Evolutionary conservation across 352 stramenopile species (phyloP).

Genomic region (Globisporangium mamillatum): DNA sequence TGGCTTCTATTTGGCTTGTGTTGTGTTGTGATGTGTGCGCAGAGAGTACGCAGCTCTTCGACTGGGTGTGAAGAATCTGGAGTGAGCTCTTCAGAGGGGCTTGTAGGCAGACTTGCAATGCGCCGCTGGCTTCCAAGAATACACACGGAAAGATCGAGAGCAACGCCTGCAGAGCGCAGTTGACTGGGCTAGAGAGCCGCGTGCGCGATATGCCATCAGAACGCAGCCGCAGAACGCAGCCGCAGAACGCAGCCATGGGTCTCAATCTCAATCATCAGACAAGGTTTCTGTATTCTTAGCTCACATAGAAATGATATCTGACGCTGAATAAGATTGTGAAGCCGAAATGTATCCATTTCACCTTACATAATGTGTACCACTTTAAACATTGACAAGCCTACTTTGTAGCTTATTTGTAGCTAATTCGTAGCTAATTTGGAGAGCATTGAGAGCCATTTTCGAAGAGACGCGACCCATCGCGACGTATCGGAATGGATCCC

Average conservation of each 20-base stretch:
- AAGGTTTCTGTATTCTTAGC: constrained; percentile 8
- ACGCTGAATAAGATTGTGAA: constrained; percentile 8
- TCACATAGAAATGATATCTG: not conserved
- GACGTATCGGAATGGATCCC: not conserved
- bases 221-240: not conserved
- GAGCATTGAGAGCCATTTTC: not conserved
- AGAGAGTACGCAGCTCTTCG: constrained; percentile 2
- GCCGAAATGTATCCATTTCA: constrained; percentile 1
- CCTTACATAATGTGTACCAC: constrained; percentile 1
- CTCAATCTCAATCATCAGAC: not conserved
- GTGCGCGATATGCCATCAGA: not conserved
- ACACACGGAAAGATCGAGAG: not conserved
- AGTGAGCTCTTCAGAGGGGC: constrained; percentile 3
- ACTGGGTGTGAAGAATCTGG: constrained; percentile 6
- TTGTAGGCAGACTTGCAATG: not conserved
- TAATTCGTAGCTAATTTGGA: not conserved
- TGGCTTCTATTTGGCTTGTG: constrained; percentile 13
- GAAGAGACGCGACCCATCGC: constrained; percentile 4
- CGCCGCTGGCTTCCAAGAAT: not conserved
- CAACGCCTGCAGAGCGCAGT: not conserved
- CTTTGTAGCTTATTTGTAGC: not conserved
- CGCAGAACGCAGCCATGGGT: not conserved
- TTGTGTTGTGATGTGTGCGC: not conserved
- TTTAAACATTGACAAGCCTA: not conserved
- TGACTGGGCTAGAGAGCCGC: not conserved